phyloP scores from a whole-genome alignment of 495 filamentous ascomycete genomes.

The Annulohypoxylon maeteangense region DNA sequence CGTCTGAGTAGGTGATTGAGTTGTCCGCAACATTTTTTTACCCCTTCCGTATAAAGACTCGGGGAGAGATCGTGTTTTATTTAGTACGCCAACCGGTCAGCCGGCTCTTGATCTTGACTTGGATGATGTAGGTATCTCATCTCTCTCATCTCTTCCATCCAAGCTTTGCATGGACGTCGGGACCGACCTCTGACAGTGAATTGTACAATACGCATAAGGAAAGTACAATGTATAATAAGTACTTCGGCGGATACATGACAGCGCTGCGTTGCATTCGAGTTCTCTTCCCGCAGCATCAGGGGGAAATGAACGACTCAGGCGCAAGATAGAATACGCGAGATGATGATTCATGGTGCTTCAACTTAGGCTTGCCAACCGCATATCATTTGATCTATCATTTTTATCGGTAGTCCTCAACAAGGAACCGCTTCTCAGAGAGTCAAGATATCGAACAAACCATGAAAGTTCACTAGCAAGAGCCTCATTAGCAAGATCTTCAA shows the following conservation, averaged over 20 bases:
- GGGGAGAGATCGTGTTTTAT: background rate
- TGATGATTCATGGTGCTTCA: slow-evolving; percentile 28
- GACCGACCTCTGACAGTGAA: slow-evolving; percentile 6
- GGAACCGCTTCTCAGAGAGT: background rate
- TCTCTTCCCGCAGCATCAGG: slow-evolving; percentile 22
- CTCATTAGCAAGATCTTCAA: slow-evolving; percentile 10
- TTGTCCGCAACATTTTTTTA: slow-evolving; percentile 25
- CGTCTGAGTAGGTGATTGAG: slow-evolving; percentile 5
- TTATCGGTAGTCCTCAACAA: slow-evolving; percentile 1
- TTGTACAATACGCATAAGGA: slow-evolving; percentile 7
- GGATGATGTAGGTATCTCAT: too few relatives aligned
- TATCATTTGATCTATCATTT: slow-evolving; percentile 6
- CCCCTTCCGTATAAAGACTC: background rate
- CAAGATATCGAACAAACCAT: background rate
- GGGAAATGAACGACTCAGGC: slow-evolving; percentile 33
- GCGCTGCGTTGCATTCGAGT: slow-evolving; percentile 20
- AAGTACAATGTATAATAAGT: slow-evolving; percentile 21
- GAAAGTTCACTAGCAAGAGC: slow-evolving; percentile 13
- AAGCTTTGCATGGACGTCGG: background rate
- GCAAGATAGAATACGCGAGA: slow-evolving; percentile 4
- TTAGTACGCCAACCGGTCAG: background rate
- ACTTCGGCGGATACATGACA: background rate
- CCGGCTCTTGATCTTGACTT: background rate
- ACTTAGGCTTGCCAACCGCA: slow-evolving; percentile 8
- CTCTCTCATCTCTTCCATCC: background rate